These are phyloP conservation scores for Aspergillus spinulosporus DNA, from an alignment of 2,329 filamentous ascomycete genomes.

Conservation along the genomic window DNA sequence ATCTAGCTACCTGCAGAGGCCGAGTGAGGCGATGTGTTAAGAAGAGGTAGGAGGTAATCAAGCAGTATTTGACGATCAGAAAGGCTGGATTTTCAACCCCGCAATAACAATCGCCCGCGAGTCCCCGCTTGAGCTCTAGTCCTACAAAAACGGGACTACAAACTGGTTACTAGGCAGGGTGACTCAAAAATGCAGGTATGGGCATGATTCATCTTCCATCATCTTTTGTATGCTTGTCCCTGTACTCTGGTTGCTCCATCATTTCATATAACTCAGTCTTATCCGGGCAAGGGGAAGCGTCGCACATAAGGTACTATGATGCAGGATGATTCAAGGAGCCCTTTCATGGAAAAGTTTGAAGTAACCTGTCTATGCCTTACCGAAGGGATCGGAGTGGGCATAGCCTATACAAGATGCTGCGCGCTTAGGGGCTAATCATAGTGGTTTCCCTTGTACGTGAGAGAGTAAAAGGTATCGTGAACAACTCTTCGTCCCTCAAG, in stretches of 20 bases:
- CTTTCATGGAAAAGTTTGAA: not conserved
- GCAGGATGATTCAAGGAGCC: not conserved
- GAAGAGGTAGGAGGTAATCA: not conserved
- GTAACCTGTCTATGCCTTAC: too few species aligned
- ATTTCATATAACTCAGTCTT: not conserved
- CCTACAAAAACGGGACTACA: not conserved
- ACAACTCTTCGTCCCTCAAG: too few species aligned
- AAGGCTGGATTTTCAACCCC: conserved; percentile 17
- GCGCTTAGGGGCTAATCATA: too few species aligned
- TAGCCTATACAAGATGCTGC: too few species aligned
- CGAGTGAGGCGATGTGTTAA: not conserved
- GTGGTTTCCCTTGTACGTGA: too few species aligned
- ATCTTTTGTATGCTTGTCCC: not conserved
- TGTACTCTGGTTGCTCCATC: not conserved
- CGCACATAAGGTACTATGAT: not conserved
- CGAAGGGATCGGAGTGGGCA: too few species aligned
- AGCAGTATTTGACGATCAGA: conserved; percentile 3
- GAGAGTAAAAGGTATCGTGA: too few species aligned
- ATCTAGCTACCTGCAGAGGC: not conserved
- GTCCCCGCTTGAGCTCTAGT: conserved; percentile 10
- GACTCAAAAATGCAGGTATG: not conserved
- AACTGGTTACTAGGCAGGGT: not conserved
- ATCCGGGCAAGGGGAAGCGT: not conserved
- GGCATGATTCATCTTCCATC: not conserved
- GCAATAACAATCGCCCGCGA: conserved; percentile 27